Base-by-base conservation (phyloP, 2,329 filamentous ascomycete species). In the Lojkania enalia region DNA sequence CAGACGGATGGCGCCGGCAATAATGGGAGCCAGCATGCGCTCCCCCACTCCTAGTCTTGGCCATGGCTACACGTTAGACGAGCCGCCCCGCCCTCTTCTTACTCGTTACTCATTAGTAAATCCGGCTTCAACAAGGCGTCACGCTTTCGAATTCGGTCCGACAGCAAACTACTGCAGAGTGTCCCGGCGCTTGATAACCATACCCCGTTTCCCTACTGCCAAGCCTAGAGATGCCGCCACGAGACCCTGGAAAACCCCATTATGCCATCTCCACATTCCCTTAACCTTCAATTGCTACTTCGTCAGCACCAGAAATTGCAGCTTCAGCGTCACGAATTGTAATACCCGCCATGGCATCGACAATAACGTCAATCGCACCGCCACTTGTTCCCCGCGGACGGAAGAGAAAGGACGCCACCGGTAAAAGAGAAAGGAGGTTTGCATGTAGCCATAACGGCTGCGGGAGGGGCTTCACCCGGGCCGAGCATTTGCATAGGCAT, bases 401-500 rank as follows among this genome's bases (percentile, higher is more conserved):
- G 47, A 90, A 86, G 71, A 81, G 87, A 58, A 90, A 51, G 44
- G 53, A 59, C 60, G 83, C 82, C 1, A 37, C 42, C 20, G 48
- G 43, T 18, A 62, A 60, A 36, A 55, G 55, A 2, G 51, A 51
- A 61, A 90, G 88, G 71, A 80, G 76, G 76, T 75, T 70, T 46
- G 51, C 66, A 57, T 99, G 92, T 66, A 84, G 85, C 4, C 82
- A 88, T 45, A 84, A 88, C 49, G 89, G 86, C 14, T 99, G 92
- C 64, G 90, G 88, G 30, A 96, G 96, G 74, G 92, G 86, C 63
- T 97, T 97, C 67, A 96, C 91, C 7, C 83, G 92, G 66, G 92
- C 92, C 5, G 92, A 97, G 71, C 92, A 97, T 75, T 76, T 97
- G 75, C 96, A 96, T 72, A 85, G 92, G 36, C 92, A 97, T 73